Evolutionary conservation across 2,329 filamentous ascomycete species (phyloP).

Genomic region (Fusarium papillatum): DNA sequence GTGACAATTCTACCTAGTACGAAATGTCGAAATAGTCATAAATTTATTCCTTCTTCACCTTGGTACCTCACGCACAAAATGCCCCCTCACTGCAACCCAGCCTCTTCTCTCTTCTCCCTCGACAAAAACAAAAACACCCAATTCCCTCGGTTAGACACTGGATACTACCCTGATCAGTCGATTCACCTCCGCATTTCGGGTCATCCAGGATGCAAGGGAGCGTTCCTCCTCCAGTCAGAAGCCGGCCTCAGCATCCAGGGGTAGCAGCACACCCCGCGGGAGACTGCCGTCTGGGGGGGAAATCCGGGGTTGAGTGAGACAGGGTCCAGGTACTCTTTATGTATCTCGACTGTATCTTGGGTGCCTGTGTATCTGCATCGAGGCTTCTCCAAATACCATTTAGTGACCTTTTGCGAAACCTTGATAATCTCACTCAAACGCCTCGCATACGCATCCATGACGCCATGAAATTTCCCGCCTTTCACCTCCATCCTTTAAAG

Average conservation of each 20-base stretch:
- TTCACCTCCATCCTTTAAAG: constrained; percentile 18
- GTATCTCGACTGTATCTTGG: constrained; percentile 25
- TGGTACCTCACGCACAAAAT: background rate
- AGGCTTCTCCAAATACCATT: constrained; percentile 29
- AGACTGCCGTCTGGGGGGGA: constrained; percentile 31
- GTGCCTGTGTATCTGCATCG: background rate
- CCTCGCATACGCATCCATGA: constrained; percentile 32
- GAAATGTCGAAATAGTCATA: accelerated
- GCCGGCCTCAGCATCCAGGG: constrained; percentile 14
- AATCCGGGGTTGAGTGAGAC: constrained; percentile 26
- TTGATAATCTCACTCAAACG: background rate
- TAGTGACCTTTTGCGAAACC: constrained; percentile 13
- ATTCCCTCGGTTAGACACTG: constrained; percentile 1
- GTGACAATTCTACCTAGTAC: accelerated
- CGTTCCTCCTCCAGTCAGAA: constrained; percentile 23
- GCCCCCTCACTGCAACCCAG: background rate
- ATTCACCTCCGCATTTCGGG: constrained; percentile 30
- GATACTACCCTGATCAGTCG: constrained; percentile 36
- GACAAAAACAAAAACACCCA: background rate
- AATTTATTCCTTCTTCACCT: background rate
- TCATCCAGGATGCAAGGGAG: constrained; percentile 17
- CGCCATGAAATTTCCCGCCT: constrained; percentile 35
- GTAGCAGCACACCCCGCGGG: constrained; percentile 1
- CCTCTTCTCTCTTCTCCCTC: background rate
- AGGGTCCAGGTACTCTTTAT: constrained; percentile 21